These are phyloP conservation scores for Ophiostoma quercus DNA, from an alignment of 2,329 filamentous ascomycete genomes.

Conservation along the genomic window DNA sequence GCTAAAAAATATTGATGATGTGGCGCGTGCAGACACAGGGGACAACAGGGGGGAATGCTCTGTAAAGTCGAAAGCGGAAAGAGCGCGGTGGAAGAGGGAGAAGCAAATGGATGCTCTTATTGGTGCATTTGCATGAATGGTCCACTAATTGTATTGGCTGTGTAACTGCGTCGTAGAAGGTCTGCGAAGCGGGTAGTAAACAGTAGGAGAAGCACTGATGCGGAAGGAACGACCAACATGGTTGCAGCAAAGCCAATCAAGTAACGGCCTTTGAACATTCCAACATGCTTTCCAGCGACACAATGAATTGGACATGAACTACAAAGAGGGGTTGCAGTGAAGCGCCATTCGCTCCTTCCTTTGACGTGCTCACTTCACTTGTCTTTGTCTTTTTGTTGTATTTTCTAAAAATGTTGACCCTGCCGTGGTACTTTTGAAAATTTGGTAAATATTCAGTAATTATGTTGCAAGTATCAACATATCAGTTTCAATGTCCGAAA, in stretches of 20 bases:
- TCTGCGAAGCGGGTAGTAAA: constrained; percentile 2
- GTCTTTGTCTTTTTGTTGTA: background rate
- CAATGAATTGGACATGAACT: background rate
- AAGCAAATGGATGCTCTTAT: background rate
- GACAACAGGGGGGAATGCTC: background rate
- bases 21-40: constrained; percentile 22
- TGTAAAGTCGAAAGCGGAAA: constrained; percentile 17
- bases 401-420: background rate
- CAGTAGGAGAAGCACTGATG: background rate
- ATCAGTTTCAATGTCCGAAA: background rate
- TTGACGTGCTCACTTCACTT: background rate
- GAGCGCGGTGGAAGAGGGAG: constrained; percentile 3
- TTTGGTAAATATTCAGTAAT: background rate
- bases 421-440: background rate
- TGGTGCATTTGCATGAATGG: background rate
- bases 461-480: too few species aligned
- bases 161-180: constrained; percentile 1
- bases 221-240: background rate
- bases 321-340: constrained; percentile 4
- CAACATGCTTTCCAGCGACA: background rate
- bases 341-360: background rate
- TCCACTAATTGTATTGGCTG: background rate
- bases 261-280: background rate
- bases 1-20: constrained; percentile 23
- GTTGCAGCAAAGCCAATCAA: background rate